These are phyloP conservation scores for Populus alba DNA, from an alignment of 345 rosid species.

Conservation along the genomic window DNA sequence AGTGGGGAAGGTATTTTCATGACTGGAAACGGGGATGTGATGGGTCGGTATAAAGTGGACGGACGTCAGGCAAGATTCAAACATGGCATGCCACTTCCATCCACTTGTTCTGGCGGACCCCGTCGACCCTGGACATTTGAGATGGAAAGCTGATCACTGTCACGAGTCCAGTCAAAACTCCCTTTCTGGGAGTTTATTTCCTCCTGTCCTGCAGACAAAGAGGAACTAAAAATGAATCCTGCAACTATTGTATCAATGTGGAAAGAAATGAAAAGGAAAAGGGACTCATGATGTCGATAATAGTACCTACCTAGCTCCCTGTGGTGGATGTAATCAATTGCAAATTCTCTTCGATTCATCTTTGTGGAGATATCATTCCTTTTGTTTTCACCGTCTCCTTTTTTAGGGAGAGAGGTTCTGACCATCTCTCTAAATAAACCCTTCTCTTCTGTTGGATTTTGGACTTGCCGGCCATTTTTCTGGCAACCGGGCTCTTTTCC, in stretches of 20 bases:
- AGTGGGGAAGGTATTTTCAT: neutral
- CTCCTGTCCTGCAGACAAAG: too few species aligned
- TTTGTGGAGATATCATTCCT: too few species aligned
- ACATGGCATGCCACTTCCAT: neutral
- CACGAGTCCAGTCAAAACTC: neutral
- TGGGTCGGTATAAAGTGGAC: neutral
- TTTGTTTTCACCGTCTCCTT: too few species aligned
- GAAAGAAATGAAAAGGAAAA: neutral
- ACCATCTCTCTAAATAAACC: too few species aligned
- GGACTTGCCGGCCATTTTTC: too few species aligned
- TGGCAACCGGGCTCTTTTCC: too few species aligned
- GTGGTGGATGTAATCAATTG: too few species aligned
- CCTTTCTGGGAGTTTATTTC: neutral
- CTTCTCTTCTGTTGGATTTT: too few species aligned
- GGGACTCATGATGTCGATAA: too few species aligned
- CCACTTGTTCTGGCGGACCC: neutral
- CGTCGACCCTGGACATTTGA: neutral
- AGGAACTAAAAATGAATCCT: neutral
- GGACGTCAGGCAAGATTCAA: neutral
- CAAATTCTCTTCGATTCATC: too few species aligned
- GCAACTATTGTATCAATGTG: neutral
- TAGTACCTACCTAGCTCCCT: too few species aligned
- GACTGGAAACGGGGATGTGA: neutral
- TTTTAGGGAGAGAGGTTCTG: too few species aligned
- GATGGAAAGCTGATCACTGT: neutral